Conservation (phyloP, 495 filamentous ascomycete species). For the Neurospora sp. region DNA sequence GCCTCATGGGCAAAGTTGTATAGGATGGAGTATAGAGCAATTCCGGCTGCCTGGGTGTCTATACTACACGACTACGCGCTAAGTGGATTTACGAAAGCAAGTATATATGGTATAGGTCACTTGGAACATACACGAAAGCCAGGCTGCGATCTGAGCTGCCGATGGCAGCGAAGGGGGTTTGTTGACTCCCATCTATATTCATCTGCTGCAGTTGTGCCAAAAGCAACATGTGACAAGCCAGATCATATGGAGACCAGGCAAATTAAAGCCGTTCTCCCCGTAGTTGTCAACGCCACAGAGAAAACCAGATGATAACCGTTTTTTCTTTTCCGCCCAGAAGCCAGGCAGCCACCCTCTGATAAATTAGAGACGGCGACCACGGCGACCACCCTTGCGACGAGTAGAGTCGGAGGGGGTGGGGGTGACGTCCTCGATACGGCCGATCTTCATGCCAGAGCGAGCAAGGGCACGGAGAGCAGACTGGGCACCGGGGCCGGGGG, state of each 20-base stretch:
- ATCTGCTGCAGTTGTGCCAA: constrained; percentile 38
- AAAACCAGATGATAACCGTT: constrained; percentile 36
- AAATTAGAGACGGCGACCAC: constrained; percentile 95
- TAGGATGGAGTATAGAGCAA: neutral
- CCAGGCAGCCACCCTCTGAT: constrained; percentile 20
- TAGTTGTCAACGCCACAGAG: constrained; percentile 51
- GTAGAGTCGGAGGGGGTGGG: constrained; percentile 98
- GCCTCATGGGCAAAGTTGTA: neutral
- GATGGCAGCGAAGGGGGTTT: neutral
- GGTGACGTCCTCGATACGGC: constrained; percentile 98
- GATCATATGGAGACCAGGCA: constrained; percentile 55
- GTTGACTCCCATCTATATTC: constrained; percentile 26
- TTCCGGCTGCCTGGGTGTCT: neutral
- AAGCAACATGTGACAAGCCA: constrained; percentile 44
- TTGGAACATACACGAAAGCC: neutral
- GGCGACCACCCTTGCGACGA: constrained; percentile 98
- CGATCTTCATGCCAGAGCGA: constrained; percentile 98
- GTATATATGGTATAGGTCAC: neutral
- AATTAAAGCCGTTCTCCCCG: constrained; percentile 55
- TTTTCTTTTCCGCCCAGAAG: constrained; percentile 20
- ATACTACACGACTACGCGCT: neutral
- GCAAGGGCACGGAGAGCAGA: constrained; percentile 97
- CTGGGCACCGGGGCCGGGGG: constrained; percentile 95
- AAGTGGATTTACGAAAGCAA: neutral
- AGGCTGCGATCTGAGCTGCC: neutral